These are phyloP conservation scores for Leucoagaricus sp. DNA, from an alignment of 1,284 basidiomycete species.

Conservation along the genomic window DNA sequence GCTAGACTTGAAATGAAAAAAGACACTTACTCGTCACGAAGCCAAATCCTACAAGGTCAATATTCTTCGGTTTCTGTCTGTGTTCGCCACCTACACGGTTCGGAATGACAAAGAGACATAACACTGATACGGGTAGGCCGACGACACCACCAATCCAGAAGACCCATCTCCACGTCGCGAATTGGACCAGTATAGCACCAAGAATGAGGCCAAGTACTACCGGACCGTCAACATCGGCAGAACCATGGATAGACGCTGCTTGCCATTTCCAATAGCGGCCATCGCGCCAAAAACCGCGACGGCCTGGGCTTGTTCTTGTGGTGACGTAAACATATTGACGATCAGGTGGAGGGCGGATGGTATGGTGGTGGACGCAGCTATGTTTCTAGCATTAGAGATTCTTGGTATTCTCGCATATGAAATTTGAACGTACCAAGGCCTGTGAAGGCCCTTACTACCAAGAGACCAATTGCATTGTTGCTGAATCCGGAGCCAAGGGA, in stretches of 20 bases:
- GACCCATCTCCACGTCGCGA: not conserved
- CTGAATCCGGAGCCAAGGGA: not conserved
- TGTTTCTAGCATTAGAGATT: not conserved
- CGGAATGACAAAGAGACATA: not conserved
- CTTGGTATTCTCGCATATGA: not conserved
- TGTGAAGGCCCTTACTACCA: not conserved
- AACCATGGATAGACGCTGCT: not conserved
- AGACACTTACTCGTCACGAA: not conserved
- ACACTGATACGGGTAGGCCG: not conserved
- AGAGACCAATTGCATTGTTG: not conserved
- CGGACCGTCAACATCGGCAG: not conserved
- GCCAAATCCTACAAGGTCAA: not conserved
- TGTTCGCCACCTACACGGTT: not conserved
- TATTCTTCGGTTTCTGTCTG: too few species aligned
- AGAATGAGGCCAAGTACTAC: not conserved
- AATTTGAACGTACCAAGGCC: not conserved
- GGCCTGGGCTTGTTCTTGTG: not conserved
- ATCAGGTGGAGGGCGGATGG: not conserved
- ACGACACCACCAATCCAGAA: slow-evolving; percentile 1
- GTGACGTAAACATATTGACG: not conserved
- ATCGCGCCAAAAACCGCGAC: not conserved
- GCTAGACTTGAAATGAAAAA: not conserved
- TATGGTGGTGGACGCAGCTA: not conserved
- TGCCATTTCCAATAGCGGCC: not conserved
- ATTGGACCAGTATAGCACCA: not conserved